phyloP scores from a whole-genome alignment of 768 basidiomycete genomes.

The Rhodosporidiobolus odoratus region DNA sequence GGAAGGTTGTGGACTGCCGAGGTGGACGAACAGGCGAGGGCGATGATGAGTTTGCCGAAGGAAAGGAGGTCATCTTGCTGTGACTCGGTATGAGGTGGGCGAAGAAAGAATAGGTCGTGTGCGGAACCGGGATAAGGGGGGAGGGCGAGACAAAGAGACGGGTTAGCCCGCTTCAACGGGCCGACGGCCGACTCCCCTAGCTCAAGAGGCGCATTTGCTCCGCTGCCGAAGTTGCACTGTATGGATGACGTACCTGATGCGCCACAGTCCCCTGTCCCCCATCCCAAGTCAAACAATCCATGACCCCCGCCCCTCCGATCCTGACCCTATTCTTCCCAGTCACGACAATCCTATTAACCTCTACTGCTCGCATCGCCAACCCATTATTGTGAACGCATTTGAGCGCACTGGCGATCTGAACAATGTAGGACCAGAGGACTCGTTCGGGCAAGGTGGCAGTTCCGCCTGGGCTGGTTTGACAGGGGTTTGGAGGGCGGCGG shows the following conservation, averaged over 20 bases:
- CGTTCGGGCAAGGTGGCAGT: slow-evolving; percentile 63
- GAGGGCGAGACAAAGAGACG: no score
- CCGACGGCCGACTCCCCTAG: no score
- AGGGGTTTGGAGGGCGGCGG: slow-evolving; percentile 60
- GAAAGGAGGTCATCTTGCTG: slow-evolving; percentile 79
- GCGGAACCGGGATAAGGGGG: no score
- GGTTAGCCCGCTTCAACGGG: no score
- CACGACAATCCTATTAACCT: slow-evolving; percentile 77
- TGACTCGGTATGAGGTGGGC: not conserved
- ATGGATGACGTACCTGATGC: slow-evolving; percentile 54
- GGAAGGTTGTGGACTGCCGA: slow-evolving; percentile 61
- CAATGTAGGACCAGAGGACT: slow-evolving; percentile 83
- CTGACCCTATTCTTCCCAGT: slow-evolving; percentile 86
- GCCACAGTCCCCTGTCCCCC: slow-evolving; percentile 57
- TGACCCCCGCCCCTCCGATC: slow-evolving; percentile 77
- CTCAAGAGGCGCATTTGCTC: no score
- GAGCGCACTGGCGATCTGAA: slow-evolving; percentile 64
- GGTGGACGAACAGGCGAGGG: slow-evolving; percentile 66
- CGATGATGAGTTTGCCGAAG: slow-evolving; percentile 78
- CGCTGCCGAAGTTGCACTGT: no score
- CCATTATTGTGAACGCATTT: slow-evolving; percentile 77
- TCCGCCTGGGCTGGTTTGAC: slow-evolving; percentile 39
- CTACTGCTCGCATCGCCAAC: slow-evolving; percentile 72
- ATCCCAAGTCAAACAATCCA: slow-evolving; percentile 78
- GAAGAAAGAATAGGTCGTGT: not conserved